Conservation (phyloP, 495 filamentous ascomycete genomes). For the Neurospora tetrasperma region DNA sequence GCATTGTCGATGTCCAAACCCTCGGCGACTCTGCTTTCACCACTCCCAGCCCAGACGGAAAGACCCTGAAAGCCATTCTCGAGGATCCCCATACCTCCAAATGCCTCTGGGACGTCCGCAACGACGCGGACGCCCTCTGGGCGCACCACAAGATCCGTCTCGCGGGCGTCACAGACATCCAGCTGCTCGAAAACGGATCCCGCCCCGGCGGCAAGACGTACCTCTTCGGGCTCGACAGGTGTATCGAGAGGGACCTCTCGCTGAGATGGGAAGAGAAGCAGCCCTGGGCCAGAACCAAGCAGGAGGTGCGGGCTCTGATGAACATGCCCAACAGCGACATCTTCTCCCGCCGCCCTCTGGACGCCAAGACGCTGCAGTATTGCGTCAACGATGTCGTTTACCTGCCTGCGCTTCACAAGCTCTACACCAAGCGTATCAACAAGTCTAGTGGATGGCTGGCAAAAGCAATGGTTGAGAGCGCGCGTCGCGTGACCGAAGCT, state of each 20-base stretch:
- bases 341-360: not conserved
- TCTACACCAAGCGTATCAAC: not conserved
- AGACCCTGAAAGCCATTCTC: slow-evolving; percentile 39
- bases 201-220: slow-evolving; percentile 16
- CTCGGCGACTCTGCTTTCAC: slow-evolving; percentile 36
- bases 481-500: not conserved
- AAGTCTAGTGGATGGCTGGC: not conserved
- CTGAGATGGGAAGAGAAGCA: not conserved
- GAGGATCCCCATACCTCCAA: slow-evolving; percentile 36
- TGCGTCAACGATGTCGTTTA: not conserved
- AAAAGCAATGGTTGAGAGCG: not conserved
- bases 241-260: slow-evolving; percentile 25
- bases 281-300: not conserved
- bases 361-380: not conserved
- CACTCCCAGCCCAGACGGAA: slow-evolving; percentile 14
- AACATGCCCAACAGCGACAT: not conserved
- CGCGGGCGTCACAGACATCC: slow-evolving; percentile 39
- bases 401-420: not conserved
- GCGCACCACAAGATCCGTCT: slow-evolving; percentile 30
- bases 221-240: slow-evolving; percentile 33
- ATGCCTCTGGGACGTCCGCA: slow-evolving; percentile 47
- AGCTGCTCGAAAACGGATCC: slow-evolving; percentile 45
- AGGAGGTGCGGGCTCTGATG: not conserved
- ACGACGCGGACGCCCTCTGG: slow-evolving; percentile 47
- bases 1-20: slow-evolving; percentile 42